phyloP scores from a whole-genome alignment of 2,329 filamentous ascomycete species.

The Coleophoma crateriformis region DNA sequence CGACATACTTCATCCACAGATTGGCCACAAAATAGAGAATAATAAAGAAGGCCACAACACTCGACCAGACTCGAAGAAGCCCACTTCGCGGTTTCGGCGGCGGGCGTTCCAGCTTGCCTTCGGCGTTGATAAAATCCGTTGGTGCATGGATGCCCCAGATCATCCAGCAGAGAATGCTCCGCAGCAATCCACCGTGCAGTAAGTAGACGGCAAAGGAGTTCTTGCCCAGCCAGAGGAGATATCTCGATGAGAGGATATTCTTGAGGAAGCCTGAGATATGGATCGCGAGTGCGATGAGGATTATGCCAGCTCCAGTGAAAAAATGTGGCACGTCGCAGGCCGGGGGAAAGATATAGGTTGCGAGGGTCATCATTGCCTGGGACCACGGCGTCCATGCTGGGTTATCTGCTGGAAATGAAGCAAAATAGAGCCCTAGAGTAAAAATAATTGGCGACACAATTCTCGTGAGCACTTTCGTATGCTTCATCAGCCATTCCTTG shows the following conservation, averaged over 20 bases:
- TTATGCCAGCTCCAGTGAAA: conserved; percentile 42
- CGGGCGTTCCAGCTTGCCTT: conserved; percentile 29
- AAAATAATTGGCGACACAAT: conserved; percentile 44
- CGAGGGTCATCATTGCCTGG: conserved; percentile 31
- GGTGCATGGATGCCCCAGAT: conserved; percentile 41
- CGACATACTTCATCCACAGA: conserved; percentile 47
- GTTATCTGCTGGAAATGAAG: conserved; percentile 53
- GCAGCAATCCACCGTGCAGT: conserved; percentile 55
- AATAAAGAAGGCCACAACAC: conserved; percentile 39
- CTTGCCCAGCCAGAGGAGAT: conserved; percentile 56
- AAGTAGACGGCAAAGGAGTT: conserved; percentile 62
- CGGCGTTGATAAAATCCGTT: conserved; percentile 17
- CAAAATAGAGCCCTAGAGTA: conserved; percentile 47
- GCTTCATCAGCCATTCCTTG: conserved; percentile 36
- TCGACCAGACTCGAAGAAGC: conserved; percentile 30
- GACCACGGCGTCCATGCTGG: conserved; percentile 51
- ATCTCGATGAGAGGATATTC: conserved; percentile 44
- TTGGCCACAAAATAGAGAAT: conserved; percentile 40
- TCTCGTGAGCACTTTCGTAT: conserved; percentile 35
- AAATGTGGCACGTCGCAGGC: conserved; percentile 42
- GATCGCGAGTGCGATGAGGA: conserved; percentile 43
- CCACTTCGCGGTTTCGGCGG: conserved; percentile 30
- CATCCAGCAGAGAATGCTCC: conserved; percentile 55
- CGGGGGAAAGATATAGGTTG: conserved; percentile 38
- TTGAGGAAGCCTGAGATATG: conserved; percentile 47